phyloP scores from a whole-genome alignment of 164 flowering plant species.

The Taxillus chinensis region DNA sequence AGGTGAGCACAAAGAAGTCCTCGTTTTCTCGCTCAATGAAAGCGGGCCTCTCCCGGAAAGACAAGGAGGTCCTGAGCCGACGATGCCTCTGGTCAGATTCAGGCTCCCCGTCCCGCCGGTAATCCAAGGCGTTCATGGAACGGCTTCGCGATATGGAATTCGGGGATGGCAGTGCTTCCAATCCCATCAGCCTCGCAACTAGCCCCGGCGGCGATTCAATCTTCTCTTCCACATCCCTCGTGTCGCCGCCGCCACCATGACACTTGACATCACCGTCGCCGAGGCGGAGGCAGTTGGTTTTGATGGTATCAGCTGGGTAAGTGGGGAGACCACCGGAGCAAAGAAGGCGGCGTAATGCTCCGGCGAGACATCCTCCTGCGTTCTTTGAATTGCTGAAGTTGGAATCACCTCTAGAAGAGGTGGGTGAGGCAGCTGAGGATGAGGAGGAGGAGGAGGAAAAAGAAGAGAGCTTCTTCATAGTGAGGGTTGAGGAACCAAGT shows the following conservation, averaged over 20 bases:
- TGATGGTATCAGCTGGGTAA: constrained; percentile 24
- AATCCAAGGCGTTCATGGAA: constrained; percentile 28
- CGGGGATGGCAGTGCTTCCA: constrained; percentile 37
- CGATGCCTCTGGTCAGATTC: constrained; percentile 19
- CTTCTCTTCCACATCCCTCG: constrained; percentile 1
- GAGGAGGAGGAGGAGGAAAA: constrained; percentile 18
- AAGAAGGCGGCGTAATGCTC: constrained; percentile 33
- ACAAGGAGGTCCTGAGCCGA: constrained; percentile 17
- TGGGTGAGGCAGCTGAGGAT: constrained; percentile 8
- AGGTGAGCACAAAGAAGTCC: constrained; percentile 47
- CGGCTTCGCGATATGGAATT: constrained; percentile 25
- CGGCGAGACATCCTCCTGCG: constrained; percentile 26
- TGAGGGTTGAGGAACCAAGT: too few relatives aligned
- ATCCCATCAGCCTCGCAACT: constrained; percentile 66
- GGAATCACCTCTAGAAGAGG: constrained; percentile 5
- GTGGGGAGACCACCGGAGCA: constrained; percentile 38
- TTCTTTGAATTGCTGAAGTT: constrained; percentile 12
- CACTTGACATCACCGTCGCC: too few relatives aligned
- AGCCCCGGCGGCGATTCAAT: constrained; percentile 23
- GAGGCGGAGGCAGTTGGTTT: not conserved
- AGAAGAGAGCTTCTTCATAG: not conserved
- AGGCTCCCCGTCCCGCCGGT: constrained; percentile 2
- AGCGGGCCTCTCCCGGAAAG: constrained; percentile 23
- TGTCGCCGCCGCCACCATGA: not conserved
- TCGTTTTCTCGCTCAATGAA: constrained; percentile 36